Conservation (phyloP, 2,329 filamentous ascomycete genomes). For the Esteya vermicola region DNA sequence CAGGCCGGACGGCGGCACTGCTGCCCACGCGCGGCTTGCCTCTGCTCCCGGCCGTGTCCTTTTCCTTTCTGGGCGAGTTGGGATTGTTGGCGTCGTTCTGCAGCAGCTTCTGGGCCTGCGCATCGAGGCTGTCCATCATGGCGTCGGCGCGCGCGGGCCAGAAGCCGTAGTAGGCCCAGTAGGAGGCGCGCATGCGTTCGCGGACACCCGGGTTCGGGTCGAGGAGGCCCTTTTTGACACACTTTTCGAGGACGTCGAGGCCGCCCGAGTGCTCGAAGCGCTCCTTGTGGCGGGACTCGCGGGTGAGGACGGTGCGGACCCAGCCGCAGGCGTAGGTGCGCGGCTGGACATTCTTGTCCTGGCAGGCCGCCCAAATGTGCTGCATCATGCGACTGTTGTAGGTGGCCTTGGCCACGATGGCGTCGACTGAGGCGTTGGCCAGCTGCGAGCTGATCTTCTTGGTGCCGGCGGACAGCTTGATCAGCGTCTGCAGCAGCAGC, state of each 20-base stretch:
- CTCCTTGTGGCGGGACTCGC: constrained; percentile 63
- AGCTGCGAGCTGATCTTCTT: constrained; percentile 87
- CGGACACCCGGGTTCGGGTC: constrained; percentile 86
- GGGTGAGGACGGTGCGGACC: constrained; percentile 69
- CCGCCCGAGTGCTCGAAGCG: constrained; percentile 77
- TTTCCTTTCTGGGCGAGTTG: constrained; percentile 41
- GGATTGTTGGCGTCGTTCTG: constrained; percentile 77
- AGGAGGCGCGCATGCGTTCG: constrained; percentile 72
- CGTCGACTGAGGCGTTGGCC: constrained; percentile 68
- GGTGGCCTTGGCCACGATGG: constrained; percentile 62
- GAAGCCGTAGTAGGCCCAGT: constrained; percentile 66
- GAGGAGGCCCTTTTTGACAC: constrained; percentile 72
- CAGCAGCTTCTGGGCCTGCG: constrained; percentile 63
- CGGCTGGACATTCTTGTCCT: constrained; percentile 89
- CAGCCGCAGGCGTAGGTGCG: constrained; percentile 67
- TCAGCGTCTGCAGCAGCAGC: constrained; percentile 72
- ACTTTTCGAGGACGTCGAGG: constrained; percentile 72
- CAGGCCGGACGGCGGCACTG: constrained; percentile 35
- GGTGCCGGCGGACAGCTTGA: constrained; percentile 78
- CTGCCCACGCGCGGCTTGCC: too few species aligned
- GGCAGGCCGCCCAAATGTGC: constrained; percentile 66
- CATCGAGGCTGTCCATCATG: constrained; percentile 66
- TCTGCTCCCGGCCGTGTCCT: too few species aligned
- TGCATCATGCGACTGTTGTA: constrained; percentile 74
- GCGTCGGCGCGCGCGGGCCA: constrained; percentile 67